These are phyloP conservation scores for Xylaria sp. DNA, from an alignment of 2,329 filamentous ascomycete genomes.

Conservation along the genomic window DNA sequence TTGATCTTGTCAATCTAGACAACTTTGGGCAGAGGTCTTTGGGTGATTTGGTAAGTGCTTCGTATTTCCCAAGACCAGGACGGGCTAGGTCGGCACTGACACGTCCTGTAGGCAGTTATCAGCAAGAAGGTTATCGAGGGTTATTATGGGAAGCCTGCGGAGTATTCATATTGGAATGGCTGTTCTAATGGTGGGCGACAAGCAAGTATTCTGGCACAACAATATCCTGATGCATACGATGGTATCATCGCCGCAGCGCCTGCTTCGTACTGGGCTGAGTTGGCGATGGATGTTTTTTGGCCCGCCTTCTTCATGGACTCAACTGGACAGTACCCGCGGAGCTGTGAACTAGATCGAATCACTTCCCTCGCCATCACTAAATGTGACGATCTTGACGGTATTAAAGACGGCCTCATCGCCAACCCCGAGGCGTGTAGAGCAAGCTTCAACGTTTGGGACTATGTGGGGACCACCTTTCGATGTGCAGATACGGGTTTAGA, in stretches of 20 bases:
- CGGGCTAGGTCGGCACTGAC: background rate
- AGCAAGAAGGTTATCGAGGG: constrained; percentile 49
- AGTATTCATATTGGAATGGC: constrained; percentile 54
- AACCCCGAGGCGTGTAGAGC: constrained; percentile 42
- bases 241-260: constrained; percentile 50
- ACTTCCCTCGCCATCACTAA: background rate
- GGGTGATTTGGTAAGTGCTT: background rate
- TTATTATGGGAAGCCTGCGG: constrained; percentile 48
- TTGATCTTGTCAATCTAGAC: too few relatives aligned
- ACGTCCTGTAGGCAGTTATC: constrained; percentile 40
- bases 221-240: constrained; percentile 57
- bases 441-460: constrained; percentile 26
- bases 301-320: background rate
- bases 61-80: background rate
- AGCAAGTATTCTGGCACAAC: constrained; percentile 53
- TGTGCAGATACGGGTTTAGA: background rate
- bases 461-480: background rate
- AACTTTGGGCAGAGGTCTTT: background rate
- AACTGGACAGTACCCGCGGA: background rate
- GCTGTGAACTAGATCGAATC: background rate
- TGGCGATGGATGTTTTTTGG: background rate
- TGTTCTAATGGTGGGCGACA: constrained; percentile 60
- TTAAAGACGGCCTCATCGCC: constrained; percentile 48
- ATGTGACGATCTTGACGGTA: constrained; percentile 48
- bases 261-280: background rate